These are phyloP conservation scores for Pleurotus tuoliensis DNA, from an alignment of 768 basidiomycete genomes.

Conservation along the genomic window DNA sequence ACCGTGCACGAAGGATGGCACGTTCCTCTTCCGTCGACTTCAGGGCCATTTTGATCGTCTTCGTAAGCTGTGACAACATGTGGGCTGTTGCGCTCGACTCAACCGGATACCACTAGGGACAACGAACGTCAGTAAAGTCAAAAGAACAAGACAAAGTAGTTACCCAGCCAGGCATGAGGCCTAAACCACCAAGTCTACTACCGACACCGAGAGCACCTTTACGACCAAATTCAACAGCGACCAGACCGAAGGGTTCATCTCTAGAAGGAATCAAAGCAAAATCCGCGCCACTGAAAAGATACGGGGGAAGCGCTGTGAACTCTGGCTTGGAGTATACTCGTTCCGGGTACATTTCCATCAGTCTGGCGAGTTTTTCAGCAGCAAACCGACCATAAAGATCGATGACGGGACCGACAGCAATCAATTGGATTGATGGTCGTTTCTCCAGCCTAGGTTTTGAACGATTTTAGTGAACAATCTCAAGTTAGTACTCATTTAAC, in stretches of 20 bases:
- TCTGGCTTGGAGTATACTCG: slow-evolving; percentile 96
- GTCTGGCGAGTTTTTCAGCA: slow-evolving; percentile 85
- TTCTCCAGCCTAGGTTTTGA: slow-evolving; percentile 64
- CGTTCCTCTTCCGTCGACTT: slow-evolving; percentile 90
- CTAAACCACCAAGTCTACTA: slow-evolving; percentile 88
- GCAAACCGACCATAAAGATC: slow-evolving; percentile 95
- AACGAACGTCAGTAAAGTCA: background rate
- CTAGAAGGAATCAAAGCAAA: slow-evolving; percentile 94
- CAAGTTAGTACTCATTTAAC: slow-evolving; percentile 24
- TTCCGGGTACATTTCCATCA: slow-evolving; percentile 95
- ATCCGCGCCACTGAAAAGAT: slow-evolving; percentile 91
- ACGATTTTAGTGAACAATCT: slow-evolving; percentile 8
- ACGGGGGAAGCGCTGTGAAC: slow-evolving; percentile 91
- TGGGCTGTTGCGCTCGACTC: slow-evolving; percentile 90
- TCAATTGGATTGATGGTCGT: slow-evolving; percentile 78
- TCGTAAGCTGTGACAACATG: slow-evolving; percentile 91
- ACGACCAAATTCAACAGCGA: slow-evolving; percentile 93
- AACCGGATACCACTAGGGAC: slow-evolving; percentile 87
- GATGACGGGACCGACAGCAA: slow-evolving; percentile 91
- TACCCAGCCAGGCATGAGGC: slow-evolving; percentile 98
- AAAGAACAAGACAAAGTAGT: slow-evolving; percentile 22
- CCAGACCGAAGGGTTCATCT: slow-evolving; percentile 94
- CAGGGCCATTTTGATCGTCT: slow-evolving; percentile 91
- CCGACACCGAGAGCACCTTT: slow-evolving; percentile 97
- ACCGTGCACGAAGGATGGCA: slow-evolving; percentile 88